Conservation (phyloP, 2,329 filamentous ascomycete species). For the Pyrenophora graminea region DNA sequence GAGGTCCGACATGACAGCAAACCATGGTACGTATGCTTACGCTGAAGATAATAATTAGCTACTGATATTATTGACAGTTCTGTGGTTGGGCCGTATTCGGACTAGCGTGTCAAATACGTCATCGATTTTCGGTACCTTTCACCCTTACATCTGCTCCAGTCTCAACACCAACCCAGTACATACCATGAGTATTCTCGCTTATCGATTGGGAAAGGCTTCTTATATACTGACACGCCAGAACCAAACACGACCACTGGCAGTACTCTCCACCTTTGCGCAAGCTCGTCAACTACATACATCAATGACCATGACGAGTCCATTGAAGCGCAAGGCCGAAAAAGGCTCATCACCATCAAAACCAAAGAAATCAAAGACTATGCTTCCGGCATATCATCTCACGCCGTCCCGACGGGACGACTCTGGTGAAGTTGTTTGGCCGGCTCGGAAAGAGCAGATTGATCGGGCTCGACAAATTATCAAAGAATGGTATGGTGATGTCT, state of each 20-base stretch:
- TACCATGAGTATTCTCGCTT: constrained; percentile 2
- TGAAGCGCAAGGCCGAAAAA: constrained; percentile 38
- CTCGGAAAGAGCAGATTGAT: constrained; percentile 60
- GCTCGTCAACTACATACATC: constrained; percentile 16
- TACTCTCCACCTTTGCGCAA: not conserved
- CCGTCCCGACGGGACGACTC: constrained; percentile 30
- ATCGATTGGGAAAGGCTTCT: not conserved
- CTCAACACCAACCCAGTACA: not conserved
- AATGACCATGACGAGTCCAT: constrained; percentile 25
- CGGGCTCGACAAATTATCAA: constrained; percentile 60
- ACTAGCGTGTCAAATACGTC: constrained; percentile 11
- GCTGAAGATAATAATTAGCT: no score
- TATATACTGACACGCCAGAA: not conserved
- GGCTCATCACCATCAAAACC: constrained; percentile 15
- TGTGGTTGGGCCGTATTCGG: not conserved
- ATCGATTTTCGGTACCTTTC: constrained; percentile 2
- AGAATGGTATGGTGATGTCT: constrained; percentile 55
- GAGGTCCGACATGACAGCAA: no score
- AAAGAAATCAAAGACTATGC: constrained; percentile 33
- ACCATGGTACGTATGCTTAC: no score
- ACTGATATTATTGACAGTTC: no score
- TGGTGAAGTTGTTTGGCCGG: constrained; percentile 65
- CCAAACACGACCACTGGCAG: not conserved
- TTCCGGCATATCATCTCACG: constrained; percentile 41
- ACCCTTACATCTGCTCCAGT: not conserved